Evolutionary conservation across 1,284 basidiomycete genomes (phyloP).

Genomic region (Boletus semigastroideus): DNA sequence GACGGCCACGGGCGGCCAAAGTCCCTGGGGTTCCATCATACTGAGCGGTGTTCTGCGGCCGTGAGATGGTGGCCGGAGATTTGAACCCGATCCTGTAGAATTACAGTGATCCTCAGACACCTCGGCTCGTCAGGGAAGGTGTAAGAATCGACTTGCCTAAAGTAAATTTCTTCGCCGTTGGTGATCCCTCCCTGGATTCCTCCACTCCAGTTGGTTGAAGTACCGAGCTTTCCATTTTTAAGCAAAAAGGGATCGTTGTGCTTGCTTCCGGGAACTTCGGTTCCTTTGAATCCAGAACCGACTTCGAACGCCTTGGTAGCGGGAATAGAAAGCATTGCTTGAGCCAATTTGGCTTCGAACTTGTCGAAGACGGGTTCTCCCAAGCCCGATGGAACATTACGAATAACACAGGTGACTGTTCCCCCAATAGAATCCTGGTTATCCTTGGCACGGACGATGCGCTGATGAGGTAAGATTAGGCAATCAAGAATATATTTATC

Average conservation of each 20-base stretch:
- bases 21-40: slow-evolving; percentile 90
- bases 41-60: slow-evolving; percentile 86
- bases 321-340: slow-evolving; percentile 98
- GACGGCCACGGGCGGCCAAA: slow-evolving; percentile 89
- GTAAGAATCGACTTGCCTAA: slow-evolving; percentile 59
- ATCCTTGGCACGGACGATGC: slow-evolving; percentile 92
- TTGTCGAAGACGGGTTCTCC: slow-evolving; percentile 99
- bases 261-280: slow-evolving; percentile 88
- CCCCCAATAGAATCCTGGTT: slow-evolving; percentile 95
- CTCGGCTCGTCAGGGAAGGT: neutral
- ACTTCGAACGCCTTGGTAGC: slow-evolving; percentile 99
- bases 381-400: slow-evolving; percentile 85
- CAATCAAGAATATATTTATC: neutral
- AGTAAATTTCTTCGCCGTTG: slow-evolving; percentile 98
- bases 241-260: slow-evolving; percentile 93
- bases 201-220: slow-evolving; percentile 93
- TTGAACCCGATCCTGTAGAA: slow-evolving; percentile 88
- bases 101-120: slow-evolving; percentile 6
- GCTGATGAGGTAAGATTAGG: slow-evolving; percentile 43
- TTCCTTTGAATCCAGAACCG: slow-evolving; percentile 95
- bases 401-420: slow-evolving; percentile 95
- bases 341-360: slow-evolving; percentile 93
- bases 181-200: slow-evolving; percentile 98
- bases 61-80: slow-evolving; percentile 96
- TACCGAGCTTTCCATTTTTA: slow-evolving; percentile 78